Percentiles rank a stretch among this genome's conserved stretches.
These are phyloP conservation scores for Emergomyces orientalis DNA, from an alignment of 2,329 filamentous ascomycete genomes.

Conservation along the genomic window DNA sequence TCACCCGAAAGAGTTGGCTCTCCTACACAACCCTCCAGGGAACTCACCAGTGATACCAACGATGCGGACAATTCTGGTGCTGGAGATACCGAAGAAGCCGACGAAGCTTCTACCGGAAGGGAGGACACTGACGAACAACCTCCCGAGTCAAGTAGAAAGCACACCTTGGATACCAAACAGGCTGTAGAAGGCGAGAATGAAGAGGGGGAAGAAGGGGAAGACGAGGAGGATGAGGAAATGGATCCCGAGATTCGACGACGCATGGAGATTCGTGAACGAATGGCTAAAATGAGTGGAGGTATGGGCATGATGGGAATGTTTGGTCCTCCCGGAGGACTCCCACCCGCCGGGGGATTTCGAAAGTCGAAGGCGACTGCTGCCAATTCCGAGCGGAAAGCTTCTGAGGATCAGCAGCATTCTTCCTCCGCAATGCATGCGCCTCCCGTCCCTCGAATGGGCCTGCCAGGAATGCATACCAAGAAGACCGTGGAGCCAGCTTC, in stretches of 20 bases:
- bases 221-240: slow-evolving; percentile 53
- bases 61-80: slow-evolving; percentile 57
- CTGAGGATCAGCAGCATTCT: slow-evolving; percentile 25
- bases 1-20: slow-evolving; percentile 27
- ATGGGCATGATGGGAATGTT: slow-evolving; percentile 98
- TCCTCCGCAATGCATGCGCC: slow-evolving; percentile 29
- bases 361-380: slow-evolving; percentile 40
- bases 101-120: slow-evolving; percentile 56
- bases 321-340: slow-evolving; percentile 53
- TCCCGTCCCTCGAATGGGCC: slow-evolving; percentile 47
- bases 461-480: slow-evolving; percentile 53
- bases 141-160: slow-evolving; percentile 14
- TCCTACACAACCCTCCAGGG: slow-evolving; percentile 38
- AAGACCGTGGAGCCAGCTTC: slow-evolving; percentile 44
- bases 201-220: slow-evolving; percentile 37
- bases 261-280: slow-evolving; percentile 82
- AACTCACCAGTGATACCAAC: slow-evolving; percentile 52
- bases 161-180: slow-evolving; percentile 12
- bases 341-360: slow-evolving; percentile 4
- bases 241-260: slow-evolving; percentile 79
- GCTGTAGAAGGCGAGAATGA: slow-evolving; percentile 41
- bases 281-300: slow-evolving; percentile 97
- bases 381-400: slow-evolving; percentile 26
- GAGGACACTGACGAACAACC: slow-evolving; percentile 61
- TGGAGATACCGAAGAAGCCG: slow-evolving; percentile 54